Base-by-base conservation (phyloP, 2,329 filamentous ascomycete species). In the Neofusicoccum ribis region DNA sequence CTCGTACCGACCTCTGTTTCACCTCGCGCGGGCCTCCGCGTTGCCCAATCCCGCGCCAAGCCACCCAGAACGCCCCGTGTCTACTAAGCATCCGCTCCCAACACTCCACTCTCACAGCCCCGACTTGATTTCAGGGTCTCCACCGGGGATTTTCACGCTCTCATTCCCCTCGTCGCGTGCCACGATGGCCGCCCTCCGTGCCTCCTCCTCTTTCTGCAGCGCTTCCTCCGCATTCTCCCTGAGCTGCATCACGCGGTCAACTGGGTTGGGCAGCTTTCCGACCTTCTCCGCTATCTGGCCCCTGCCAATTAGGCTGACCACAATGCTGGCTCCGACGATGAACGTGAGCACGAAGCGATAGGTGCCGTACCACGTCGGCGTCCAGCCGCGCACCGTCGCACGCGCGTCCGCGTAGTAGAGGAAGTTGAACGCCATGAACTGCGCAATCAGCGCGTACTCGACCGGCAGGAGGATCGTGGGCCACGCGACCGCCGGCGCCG, bases 341-440 rank as follows among this genome's bases (percentile, higher is more conserved):
- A 93, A 94, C 2, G 94, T 97, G 71, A 97, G 84, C 8, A 96
- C 89, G 78, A 97, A 97, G 39, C 94, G 91, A 82, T 97, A 97
- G 58, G 89, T 91, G 66, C 84, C 85, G 77, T 97, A 97, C 93
- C 93, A 97, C 43, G 83, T 75, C 27, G 93, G 93, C 2, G 90
- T 89, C 89, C 91, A 95, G 69, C 93, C 93, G 46, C 83, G 82
- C 60, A 85, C 84, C 8, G 89, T 85, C 14, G 92, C 92, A 34
- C 88, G 85, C 7, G 90, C 84, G 74, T 97, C 93, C 66, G 88
- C 88, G 76, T 94, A 94, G 83, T 97, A 97, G 67, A 97, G 85
- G 70, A 88, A 88, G 65, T 89, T 90, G 78, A 97, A 97, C 43
- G 91, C 89, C 63, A 89, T 78, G 81, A 97, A 97, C 76, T 97